phyloP scores from a whole-genome alignment of 305 asterid genomes.

The Salvia sclarea region DNA sequence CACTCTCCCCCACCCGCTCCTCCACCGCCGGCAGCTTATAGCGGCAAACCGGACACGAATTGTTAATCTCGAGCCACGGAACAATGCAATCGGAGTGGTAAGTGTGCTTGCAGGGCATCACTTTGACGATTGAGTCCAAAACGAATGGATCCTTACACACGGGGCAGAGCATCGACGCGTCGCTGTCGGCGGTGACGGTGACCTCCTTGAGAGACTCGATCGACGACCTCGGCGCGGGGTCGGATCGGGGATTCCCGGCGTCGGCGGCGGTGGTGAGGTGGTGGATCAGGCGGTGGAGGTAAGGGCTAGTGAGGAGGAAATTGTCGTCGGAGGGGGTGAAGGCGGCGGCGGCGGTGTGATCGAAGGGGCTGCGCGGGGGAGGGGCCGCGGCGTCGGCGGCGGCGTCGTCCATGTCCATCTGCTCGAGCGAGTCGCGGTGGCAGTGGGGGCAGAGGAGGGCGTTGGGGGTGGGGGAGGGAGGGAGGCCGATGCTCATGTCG shows the following conservation, averaged over 20 bases:
- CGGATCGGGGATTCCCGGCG: constrained; percentile 34
- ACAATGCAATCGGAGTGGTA: constrained; percentile 76
- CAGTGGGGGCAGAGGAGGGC: constrained; percentile 90
- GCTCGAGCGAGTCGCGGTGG: constrained; percentile 74
- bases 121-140: constrained; percentile 44
- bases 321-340: constrained; percentile 60
- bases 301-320: constrained; percentile 71
- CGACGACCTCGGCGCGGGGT: constrained; percentile 60
- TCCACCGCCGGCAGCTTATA: constrained; percentile 48
- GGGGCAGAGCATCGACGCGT: constrained; percentile 64
- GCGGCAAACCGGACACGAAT: constrained; percentile 86
- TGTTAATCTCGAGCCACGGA: constrained; percentile 81
- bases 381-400: constrained; percentile 37
- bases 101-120: constrained; percentile 73
- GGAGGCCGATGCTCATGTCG: constrained; percentile 81
- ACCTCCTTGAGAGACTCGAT: constrained; percentile 50
- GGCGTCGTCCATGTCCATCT: constrained; percentile 56
- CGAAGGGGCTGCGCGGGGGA: constrained; percentile 32
- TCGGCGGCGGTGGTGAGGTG: constrained; percentile 56
- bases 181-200: constrained; percentile 50
- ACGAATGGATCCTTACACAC: constrained; percentile 76
- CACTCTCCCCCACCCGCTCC: constrained; percentile 42
- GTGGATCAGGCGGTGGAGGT: constrained; percentile 71
- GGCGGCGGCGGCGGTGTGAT: constrained; percentile 27
- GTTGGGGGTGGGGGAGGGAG: constrained; percentile 62